Evolutionary conservation across 106 monocot genomes (phyloP).

Genomic region (Acanthochlamys bracteata): DNA sequence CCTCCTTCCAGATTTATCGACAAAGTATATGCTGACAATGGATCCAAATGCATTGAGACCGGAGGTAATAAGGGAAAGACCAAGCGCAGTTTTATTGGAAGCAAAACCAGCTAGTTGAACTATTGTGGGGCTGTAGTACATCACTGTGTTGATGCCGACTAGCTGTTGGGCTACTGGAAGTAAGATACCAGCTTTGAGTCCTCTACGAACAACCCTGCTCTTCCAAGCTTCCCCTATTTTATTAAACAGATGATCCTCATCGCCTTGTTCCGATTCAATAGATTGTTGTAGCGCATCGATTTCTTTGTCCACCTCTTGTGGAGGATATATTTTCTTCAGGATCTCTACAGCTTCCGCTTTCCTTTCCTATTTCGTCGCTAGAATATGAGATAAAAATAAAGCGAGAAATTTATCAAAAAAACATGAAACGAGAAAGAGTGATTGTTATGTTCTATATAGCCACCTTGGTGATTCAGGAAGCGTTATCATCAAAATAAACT

Average conservation of each 20-base stretch:
- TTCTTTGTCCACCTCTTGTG: constrained; percentile 48
- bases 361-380: constrained; percentile 30
- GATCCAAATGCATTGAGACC: constrained; percentile 76
- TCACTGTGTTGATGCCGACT: constrained; percentile 86
- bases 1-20: constrained; percentile 68
- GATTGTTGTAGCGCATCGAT: constrained; percentile 48
- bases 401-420: too few relatives aligned
- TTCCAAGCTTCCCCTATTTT: constrained; percentile 45
- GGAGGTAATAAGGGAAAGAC: constrained; percentile 69
- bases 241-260: constrained; percentile 37
- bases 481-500: constrained; percentile 61
- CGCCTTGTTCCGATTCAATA: constrained; percentile 41
- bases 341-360: constrained; percentile 55
- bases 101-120: constrained; percentile 82
- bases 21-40: constrained; percentile 69
- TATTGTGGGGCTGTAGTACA: constrained; percentile 92
- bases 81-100: constrained; percentile 74
- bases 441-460: constrained; percentile 82
- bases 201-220: constrained; percentile 42
- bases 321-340: constrained; percentile 53
- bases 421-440: too few relatives aligned
- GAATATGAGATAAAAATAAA: neutral
- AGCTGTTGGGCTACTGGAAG: constrained; percentile 81
- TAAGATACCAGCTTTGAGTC: constrained; percentile 55
- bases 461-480: constrained; percentile 87